phyloP scores from a whole-genome alignment of 2,329 filamentous ascomycete genomes.

The Cytospora schulzeri region DNA sequence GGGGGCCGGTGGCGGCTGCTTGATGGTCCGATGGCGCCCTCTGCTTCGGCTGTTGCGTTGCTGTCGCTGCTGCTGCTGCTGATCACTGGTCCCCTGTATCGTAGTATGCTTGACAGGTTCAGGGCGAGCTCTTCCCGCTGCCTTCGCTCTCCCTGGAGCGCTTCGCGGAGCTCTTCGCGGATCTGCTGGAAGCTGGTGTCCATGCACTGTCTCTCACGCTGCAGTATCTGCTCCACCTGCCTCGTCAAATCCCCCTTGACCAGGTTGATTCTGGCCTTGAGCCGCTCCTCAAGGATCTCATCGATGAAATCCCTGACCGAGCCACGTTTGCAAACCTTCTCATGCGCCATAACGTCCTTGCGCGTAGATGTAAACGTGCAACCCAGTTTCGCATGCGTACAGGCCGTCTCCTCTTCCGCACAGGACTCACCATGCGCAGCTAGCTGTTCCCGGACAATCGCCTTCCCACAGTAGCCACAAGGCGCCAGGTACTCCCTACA shows the following conservation, averaged over 20 bases:
- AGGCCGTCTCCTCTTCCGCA: constrained; percentile 44
- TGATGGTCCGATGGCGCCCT: no score
- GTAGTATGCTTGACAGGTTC: neutral
- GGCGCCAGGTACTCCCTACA: constrained; percentile 51
- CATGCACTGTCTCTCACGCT: constrained; percentile 16
- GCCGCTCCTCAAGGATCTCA: constrained; percentile 2
- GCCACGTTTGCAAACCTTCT: constrained; percentile 32
- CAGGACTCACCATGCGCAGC: constrained; percentile 51
- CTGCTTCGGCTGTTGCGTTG: neutral
- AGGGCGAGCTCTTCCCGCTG: constrained; percentile 12
- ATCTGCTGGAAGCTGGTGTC: neutral
- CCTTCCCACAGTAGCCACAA: constrained; percentile 53
- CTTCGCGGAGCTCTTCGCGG: constrained; percentile 2
- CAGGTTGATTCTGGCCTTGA: constrained; percentile 1
- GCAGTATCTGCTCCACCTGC: constrained; percentile 14
- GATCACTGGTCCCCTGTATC: neutral
- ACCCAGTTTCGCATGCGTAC: constrained; percentile 41
- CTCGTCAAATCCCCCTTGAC: constrained; percentile 3
- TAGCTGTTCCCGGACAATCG: constrained; percentile 40
- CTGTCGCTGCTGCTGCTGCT: no score
- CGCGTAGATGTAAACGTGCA: constrained; percentile 9
- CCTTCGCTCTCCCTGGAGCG: constrained; percentile 9
- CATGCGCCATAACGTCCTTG: constrained; percentile 47
- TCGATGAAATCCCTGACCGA: neutral
- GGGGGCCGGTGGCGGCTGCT: no score